phyloP scores from a whole-genome alignment of 805 yeast species.

The Nakazawaea laoshanensis region DNA sequence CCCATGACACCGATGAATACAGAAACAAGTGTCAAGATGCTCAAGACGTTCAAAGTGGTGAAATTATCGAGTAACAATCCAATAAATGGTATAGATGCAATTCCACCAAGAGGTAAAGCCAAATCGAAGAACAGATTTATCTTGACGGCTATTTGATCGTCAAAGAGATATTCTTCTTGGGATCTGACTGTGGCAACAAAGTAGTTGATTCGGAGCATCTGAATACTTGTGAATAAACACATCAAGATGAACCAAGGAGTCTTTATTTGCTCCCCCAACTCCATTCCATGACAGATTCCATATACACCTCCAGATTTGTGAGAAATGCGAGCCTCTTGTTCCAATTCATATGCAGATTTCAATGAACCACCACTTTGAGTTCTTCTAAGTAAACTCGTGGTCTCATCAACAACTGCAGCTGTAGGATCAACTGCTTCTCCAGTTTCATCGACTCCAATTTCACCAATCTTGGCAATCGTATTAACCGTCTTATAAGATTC shows the following conservation, averaged over 20 bases:
- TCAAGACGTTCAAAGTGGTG: conserved; percentile 50
- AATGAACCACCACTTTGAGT: conserved; percentile 5
- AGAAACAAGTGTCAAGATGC: conserved; percentile 45
- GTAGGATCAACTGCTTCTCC: conserved; percentile 50
- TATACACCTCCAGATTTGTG: conserved; percentile 58
- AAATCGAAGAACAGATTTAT: conserved; percentile 75
- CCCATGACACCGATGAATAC: conserved; percentile 66
- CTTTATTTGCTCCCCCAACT: conserved; percentile 27
- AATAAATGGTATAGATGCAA: conserved; percentile 78
- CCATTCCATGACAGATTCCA: conserved; percentile 67
- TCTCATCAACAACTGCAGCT: conserved; percentile 12
- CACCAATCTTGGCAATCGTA: conserved; percentile 56
- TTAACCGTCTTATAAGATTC: conserved; percentile 68
- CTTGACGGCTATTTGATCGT: conserved; percentile 38
- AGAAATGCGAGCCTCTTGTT: conserved; percentile 48
- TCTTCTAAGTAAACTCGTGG: conserved; percentile 9
- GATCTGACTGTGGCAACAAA: conserved; percentile 85
- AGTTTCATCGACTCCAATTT: conserved; percentile 66
- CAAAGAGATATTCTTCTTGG: conserved; percentile 70
- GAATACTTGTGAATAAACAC: conserved; percentile 73
- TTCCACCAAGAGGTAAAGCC: conserved; percentile 84
- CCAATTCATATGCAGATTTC: conserved; percentile 59
- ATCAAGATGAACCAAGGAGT: conserved; percentile 75
- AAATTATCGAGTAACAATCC: conserved; percentile 73
- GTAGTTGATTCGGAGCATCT: conserved; percentile 87